Evolutionary conservation across 2,329 filamentous ascomycete genomes (phyloP).

Genomic region (Phaeosphaeriaceae sp.): DNA sequence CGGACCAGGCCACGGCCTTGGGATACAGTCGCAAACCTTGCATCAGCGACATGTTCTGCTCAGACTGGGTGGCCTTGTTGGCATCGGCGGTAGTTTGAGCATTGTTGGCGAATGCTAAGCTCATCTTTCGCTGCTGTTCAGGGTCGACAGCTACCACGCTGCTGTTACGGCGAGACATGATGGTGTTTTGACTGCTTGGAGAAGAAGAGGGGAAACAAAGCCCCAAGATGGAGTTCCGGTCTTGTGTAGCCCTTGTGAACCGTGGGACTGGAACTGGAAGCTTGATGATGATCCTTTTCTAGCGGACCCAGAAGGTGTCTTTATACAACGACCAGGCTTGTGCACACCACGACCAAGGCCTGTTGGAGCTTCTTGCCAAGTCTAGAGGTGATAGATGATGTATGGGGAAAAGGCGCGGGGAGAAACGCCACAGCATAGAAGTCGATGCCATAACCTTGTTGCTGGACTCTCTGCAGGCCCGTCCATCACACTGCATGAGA

Average conservation of each 20-base stretch:
- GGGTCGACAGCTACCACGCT: constrained; percentile 40
- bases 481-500: constrained; percentile 9
- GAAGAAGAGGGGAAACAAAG: not conserved
- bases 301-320: constrained; percentile 20
- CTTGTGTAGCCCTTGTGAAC: constrained; percentile 10
- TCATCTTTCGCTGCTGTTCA: constrained; percentile 39
- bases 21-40: constrained; percentile 83
- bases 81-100: constrained; percentile 37
- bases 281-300: constrained; percentile 18
- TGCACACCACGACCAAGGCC: constrained; percentile 13
- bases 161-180: constrained; percentile 43
- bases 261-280: constrained; percentile 23
- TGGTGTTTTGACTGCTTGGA: constrained; percentile 2
- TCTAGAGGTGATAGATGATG: constrained; percentile 19
- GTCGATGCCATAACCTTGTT: constrained; percentile 15
- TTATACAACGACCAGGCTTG: constrained; percentile 26
- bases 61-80: constrained; percentile 50
- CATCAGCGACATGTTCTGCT: constrained; percentile 61
- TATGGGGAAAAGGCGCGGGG: constrained; percentile 33
- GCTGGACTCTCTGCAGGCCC: constrained; percentile 11
- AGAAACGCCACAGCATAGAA: constrained; percentile 20
- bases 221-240: not conserved
- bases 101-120: constrained; percentile 35
- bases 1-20: constrained; percentile 82
- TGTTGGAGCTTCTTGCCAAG: constrained; percentile 23